Conservation (phyloP, 371 early-diverging fungal species). For the Zychaea mexicana region DNA sequence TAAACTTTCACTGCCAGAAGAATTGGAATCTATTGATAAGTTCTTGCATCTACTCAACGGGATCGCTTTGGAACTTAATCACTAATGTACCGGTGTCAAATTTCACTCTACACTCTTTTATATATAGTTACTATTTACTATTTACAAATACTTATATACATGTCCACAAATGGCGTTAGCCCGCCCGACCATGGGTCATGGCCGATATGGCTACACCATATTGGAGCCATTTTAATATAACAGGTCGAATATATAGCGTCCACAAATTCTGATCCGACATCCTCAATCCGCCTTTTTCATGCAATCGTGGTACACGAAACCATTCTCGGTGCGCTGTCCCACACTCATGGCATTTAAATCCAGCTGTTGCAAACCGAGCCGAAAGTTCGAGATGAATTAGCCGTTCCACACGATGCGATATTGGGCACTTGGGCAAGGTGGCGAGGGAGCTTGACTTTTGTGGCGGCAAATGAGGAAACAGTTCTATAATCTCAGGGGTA, state of each 20-base stretch:
- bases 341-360: conserved; percentile 41
- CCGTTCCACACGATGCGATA: conserved; percentile 52
- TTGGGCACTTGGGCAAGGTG: conserved; percentile 36
- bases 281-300: neutral
- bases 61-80: no score
- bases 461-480: conserved; percentile 41
- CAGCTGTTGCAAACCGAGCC: conserved; percentile 17
- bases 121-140: no score
- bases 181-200: no score
- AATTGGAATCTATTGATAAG: no score
- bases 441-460: conserved; percentile 13
- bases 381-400: conserved; percentile 59
- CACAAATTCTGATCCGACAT: conserved; percentile 36
- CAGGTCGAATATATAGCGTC: conserved; percentile 21
- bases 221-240: conserved; percentile 37
- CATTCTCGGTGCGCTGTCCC: conserved; percentile 52
- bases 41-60: no score
- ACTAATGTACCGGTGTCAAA: no score
- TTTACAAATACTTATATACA: no score
- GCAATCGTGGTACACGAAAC: conserved; percentile 27
- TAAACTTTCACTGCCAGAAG: no score
- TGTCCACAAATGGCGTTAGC: no score
- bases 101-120: no score
- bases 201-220: conserved; percentile 33
- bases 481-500: conserved; percentile 46